Percentiles rank a stretch among this genome's conserved stretches.
Evolutionary conservation across 495 filamentous ascomycete genomes (phyloP).

Genomic region (Penicillium lividum): DNA sequence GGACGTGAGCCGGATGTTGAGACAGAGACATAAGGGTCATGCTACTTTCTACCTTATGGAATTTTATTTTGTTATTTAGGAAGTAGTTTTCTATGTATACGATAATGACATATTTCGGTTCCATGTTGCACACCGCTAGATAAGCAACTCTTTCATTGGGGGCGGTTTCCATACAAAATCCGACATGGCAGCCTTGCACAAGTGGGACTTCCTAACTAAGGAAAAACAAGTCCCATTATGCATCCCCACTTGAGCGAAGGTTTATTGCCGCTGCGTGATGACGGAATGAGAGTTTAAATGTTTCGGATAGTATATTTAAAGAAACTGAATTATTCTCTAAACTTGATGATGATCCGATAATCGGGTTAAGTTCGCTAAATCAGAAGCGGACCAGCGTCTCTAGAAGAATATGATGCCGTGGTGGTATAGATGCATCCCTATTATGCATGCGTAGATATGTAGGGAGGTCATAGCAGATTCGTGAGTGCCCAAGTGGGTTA

Average conservation of each 20-base stretch:
- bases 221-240: background rate
- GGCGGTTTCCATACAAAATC: background rate
- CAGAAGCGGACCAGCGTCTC: conserved; percentile 23
- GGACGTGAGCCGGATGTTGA: conserved; percentile 55
- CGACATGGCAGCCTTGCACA: background rate
- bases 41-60: background rate
- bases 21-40: conserved; percentile 45
- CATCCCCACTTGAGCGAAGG: background rate
- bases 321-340: background rate
- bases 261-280: conserved; percentile 6
- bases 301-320: background rate
- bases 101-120: background rate
- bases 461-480: conserved; percentile 5
- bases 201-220: background rate
- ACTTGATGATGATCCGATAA: background rate
- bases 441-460: conserved; percentile 12
- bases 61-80: background rate
- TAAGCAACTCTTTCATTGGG: background rate
- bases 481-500: conserved; percentile 3
- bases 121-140: background rate
- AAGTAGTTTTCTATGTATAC: background rate
- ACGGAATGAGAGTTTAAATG: background rate
- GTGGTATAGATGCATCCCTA: conserved; percentile 19
- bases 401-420: conserved; percentile 22
- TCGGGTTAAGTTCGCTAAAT: conserved; percentile 7